phyloP scores from a whole-genome alignment of 2,329 filamentous ascomycete species.

The Penicillium sp. region DNA sequence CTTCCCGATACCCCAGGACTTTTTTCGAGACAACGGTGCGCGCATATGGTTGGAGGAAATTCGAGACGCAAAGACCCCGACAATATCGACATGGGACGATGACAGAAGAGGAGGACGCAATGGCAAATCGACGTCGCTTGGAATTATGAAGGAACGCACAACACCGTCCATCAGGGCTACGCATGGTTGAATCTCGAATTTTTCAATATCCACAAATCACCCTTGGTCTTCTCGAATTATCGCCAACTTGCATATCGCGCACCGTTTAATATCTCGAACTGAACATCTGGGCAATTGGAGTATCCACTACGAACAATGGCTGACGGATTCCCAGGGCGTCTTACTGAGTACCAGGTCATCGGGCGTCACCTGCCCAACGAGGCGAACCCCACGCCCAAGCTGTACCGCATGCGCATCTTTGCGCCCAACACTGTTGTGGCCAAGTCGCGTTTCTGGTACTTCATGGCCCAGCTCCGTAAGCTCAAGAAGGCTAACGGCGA shows the following conservation, averaged over 20 bases:
- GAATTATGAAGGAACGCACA: conserved; percentile 6
- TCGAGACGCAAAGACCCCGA: conserved; percentile 11
- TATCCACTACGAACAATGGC: conserved; percentile 20
- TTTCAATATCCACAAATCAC: conserved; percentile 16
- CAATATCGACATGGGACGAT: conserved; percentile 4
- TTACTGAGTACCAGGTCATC: conserved; percentile 99
- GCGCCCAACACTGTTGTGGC: conserved; percentile 96
- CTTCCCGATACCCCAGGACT: conserved; percentile 23
- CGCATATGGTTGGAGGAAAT: conserved; percentile 30
- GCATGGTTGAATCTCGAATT: conserved; percentile 13
- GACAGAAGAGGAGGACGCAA: conserved; percentile 5
- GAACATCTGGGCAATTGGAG: conserved; percentile 3
- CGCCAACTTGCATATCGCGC: conserved; percentile 16
- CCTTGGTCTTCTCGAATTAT: conserved; percentile 6
- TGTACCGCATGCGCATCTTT: conserved; percentile 99
- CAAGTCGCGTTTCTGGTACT: conserved; percentile 99
- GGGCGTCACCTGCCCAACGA: conserved; percentile 98
- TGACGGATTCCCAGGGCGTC: conserved; percentile 71
- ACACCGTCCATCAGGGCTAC: conserved; percentile 6
- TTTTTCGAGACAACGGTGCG: conserved; percentile 31
- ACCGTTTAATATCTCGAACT: conserved; percentile 13
- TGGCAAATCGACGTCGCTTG: neutral
- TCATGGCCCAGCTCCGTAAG: conserved; percentile 98
- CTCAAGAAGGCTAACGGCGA: conserved; percentile 99
- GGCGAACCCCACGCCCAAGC: conserved; percentile 92